phyloP scores from a whole-genome alignment of 225 moss, liverwort and hornwort genomes.

The Rhytidiadelphus loreus region DNA sequence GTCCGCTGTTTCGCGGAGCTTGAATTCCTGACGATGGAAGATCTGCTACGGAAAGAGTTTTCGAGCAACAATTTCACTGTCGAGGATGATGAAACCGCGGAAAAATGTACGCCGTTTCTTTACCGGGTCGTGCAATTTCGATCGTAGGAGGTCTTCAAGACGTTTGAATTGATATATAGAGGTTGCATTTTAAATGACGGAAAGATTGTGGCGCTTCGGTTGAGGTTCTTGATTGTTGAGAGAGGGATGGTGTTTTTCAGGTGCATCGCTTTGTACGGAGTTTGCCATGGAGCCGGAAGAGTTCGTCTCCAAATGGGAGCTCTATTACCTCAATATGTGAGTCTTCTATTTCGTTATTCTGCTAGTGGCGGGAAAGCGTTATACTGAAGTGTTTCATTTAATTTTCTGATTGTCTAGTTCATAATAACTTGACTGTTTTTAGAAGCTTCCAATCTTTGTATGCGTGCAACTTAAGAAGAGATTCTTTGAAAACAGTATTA shows the following conservation, averaged over 20 bases:
- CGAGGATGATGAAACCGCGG: slow-evolving; percentile 44
- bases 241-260: slow-evolving; percentile 12
- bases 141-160: neutral
- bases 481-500: too few species aligned
- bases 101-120: slow-evolving; percentile 38
- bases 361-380: neutral
- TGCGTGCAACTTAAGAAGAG: neutral
- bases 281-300: slow-evolving; percentile 53
- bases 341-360: neutral
- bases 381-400: neutral
- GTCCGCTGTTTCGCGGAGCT: neutral
- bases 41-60: slow-evolving; percentile 53
- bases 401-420: neutral
- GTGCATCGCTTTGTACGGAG: slow-evolving; percentile 44
- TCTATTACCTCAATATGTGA: slow-evolving; percentile 68
- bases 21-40: slow-evolving; percentile 17
- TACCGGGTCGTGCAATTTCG: neutral
- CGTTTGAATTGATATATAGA: neutral
- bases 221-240: neutral
- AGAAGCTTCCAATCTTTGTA: neutral
- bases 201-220: neutral
- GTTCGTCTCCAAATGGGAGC: slow-evolving; percentile 75
- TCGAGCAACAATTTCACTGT: slow-evolving; percentile 37
- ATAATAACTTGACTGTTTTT: neutral
- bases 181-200: neutral